phyloP scores from a whole-genome alignment of 2,329 filamentous ascomycete genomes.

The Fusarium duplospermum region DNA sequence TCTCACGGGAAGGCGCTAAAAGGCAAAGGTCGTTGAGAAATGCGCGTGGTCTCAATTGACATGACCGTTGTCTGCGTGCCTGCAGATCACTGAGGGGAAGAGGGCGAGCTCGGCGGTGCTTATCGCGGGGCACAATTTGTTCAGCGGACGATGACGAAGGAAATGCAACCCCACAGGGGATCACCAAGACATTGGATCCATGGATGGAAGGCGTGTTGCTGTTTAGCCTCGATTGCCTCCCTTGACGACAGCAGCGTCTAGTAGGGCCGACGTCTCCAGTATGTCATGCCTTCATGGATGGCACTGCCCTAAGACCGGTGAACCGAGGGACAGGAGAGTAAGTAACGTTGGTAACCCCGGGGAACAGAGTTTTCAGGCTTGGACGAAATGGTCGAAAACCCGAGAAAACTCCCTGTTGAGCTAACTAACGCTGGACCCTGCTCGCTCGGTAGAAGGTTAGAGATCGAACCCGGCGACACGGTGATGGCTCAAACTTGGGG shows the following conservation, averaged over 20 bases:
- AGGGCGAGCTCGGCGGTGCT: constrained; percentile 20
- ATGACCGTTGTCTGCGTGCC: constrained; percentile 22
- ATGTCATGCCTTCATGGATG: not conserved
- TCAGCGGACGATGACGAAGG: constrained; percentile 24
- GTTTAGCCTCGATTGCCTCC: constrained; percentile 12
- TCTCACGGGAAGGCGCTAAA: constrained; percentile 1
- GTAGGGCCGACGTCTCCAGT: not conserved
- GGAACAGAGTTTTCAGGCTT: constrained; percentile 1
- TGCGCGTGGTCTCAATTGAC: constrained; percentile 17
- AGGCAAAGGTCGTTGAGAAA: constrained; percentile 5
- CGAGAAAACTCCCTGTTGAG: constrained; percentile 10
- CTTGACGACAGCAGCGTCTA: constrained; percentile 5
- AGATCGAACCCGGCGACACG: constrained; percentile 26
- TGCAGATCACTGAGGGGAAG: constrained; percentile 40
- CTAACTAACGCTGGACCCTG: constrained; percentile 2
- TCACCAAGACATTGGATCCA: constrained; percentile 14
- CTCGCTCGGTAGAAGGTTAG: constrained; percentile 9
- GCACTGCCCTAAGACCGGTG: not conserved
- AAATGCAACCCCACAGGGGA: constrained; percentile 25
- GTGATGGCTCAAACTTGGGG: constrained; percentile 8
- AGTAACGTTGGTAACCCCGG: not conserved
- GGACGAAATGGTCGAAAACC: constrained; percentile 8
- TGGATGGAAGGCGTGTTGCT: constrained; percentile 9
- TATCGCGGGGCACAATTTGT: constrained; percentile 30
- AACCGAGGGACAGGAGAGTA: not conserved